Base-by-base conservation (phyloP, 495 filamentous ascomycete genomes). In the Sphaerosporella brunnea region DNA sequence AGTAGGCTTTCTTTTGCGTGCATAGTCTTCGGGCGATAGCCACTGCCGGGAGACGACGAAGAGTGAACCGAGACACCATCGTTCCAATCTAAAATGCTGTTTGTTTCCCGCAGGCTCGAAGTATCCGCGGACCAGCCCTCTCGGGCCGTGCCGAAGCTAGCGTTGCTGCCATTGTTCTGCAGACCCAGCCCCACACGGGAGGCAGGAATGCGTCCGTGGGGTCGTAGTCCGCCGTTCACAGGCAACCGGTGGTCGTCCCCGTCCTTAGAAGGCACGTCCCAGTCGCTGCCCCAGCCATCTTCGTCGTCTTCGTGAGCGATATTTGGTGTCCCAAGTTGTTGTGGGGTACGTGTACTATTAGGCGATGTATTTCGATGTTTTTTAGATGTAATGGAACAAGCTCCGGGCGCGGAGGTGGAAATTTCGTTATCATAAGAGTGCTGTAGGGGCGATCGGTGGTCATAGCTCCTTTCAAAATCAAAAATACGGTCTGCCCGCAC, bases 401-500 rank as follows among this genome's bases (percentile, higher is more conserved):
- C n/a, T n/a, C n/a, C n/a, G n/a, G n/a, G n/a, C n/a, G n/a, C n/a
- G n/a, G n/a, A n/a, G n/a, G n/a, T n/a, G n/a, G n/a, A n/a, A 2
- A 40, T 40, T n/a, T 26, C 40, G 18, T 43, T 18, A 18, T 11
- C 8, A 37, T 15, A 9, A 37, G 35, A 8, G 8, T 37, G 35
- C 16, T 9, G 18, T 5, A 13, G 28, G 18, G 24, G 11, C 19
- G 40, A 26, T 43, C 40, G 40, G 24, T 10, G 24, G 26, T 43
- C 40, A 26, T 24, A 20, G 23, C 40, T 8, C 24, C 25, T 9
- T 7, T 47, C 45, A 36, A 83, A 77, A 62, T 93, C 77, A 65
- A 95, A 95, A 65, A 95, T 84, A 1, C 76, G 79, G 48, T 95
- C 85, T 23, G 93, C 72, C 2, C 79, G 78, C 18, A 59, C 50